These are phyloP conservation scores for Botrytis cinerea DNA, from an alignment of 2,329 filamentous ascomycete species.

Conservation along the genomic window DNA sequence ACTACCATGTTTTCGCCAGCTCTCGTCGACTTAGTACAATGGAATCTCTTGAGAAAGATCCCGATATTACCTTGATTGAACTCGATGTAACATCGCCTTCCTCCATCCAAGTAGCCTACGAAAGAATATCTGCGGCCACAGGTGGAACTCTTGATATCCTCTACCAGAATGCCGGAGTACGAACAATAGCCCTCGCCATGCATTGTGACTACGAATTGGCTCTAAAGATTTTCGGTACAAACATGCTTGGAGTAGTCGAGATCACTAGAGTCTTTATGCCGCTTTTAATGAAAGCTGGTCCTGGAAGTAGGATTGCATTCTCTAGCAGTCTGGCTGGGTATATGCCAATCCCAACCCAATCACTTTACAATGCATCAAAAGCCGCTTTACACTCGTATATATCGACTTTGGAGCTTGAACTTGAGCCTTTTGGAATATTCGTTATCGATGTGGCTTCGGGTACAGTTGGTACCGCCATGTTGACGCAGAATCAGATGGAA, in stretches of 20 bases:
- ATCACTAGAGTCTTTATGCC: not conserved
- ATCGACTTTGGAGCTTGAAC: not conserved
- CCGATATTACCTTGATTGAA: not conserved
- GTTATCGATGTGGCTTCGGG: not conserved
- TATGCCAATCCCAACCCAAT: not conserved
- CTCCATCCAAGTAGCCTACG: not conserved
- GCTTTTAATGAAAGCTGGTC: not conserved
- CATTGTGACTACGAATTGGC: constrained; percentile 2
- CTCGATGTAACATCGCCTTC: not conserved
- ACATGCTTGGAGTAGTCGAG: not conserved
- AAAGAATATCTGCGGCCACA: not conserved
- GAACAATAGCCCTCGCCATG: not conserved
- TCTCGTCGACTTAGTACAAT: not conserved
- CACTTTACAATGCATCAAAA: not conserved
- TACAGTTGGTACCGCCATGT: not conserved
- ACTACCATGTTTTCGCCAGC: not conserved
- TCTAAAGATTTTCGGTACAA: not conserved
- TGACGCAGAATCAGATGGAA: not conserved
- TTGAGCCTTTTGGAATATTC: not conserved
- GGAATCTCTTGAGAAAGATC: not conserved
- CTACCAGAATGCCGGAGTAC: not conserved
- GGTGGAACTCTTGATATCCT: not conserved
- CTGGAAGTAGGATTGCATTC: not conserved
- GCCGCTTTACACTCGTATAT: not conserved
- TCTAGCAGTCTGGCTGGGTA: not conserved